Percentiles rank a stretch among this genome's conserved stretches.
phyloP scores from a whole-genome alignment of 208 protist species.

The Trypanosoma congolense region DNA sequence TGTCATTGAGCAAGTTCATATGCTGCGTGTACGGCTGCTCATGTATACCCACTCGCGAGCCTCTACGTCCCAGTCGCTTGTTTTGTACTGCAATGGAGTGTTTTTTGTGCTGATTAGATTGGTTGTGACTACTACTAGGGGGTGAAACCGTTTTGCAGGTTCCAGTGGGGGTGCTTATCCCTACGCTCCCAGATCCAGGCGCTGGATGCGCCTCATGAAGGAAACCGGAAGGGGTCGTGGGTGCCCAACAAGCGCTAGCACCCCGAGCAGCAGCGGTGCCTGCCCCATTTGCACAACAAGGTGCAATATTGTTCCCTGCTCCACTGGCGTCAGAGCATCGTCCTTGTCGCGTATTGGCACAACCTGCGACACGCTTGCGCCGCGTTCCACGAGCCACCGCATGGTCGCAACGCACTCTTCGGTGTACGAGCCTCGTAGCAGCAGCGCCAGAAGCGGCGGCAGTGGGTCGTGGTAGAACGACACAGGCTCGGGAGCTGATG shows the following conservation, averaged over 20 bases:
- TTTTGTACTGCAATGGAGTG: background rate
- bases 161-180: conserved; percentile 1
- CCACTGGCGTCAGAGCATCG: conserved; percentile 4
- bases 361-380: conserved; percentile 46
- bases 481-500: conserved; percentile 44
- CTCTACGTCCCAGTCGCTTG: background rate
- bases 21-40: conserved; percentile 1
- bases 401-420: conserved; percentile 35
- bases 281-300: conserved; percentile 64
- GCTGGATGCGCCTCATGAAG: conserved; percentile 5
- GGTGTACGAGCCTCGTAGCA: conserved; percentile 40
- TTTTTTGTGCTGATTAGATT: too few relatives aligned
- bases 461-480: conserved; percentile 33
- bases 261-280: conserved; percentile 44
- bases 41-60: too few relatives aligned
- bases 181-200: background rate
- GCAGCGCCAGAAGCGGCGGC: conserved; percentile 34
- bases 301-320: conserved; percentile 59
- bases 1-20: background rate
- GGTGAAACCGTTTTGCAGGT: too few relatives aligned
- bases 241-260: conserved; percentile 40
- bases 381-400: conserved; percentile 41
- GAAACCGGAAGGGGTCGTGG: conserved; percentile 18
- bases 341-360: conserved; percentile 31
- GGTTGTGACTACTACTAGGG: too few relatives aligned